These are phyloP conservation scores for Chalara sp. DNA, from an alignment of 2,329 filamentous ascomycete species.

Conservation along the genomic window DNA sequence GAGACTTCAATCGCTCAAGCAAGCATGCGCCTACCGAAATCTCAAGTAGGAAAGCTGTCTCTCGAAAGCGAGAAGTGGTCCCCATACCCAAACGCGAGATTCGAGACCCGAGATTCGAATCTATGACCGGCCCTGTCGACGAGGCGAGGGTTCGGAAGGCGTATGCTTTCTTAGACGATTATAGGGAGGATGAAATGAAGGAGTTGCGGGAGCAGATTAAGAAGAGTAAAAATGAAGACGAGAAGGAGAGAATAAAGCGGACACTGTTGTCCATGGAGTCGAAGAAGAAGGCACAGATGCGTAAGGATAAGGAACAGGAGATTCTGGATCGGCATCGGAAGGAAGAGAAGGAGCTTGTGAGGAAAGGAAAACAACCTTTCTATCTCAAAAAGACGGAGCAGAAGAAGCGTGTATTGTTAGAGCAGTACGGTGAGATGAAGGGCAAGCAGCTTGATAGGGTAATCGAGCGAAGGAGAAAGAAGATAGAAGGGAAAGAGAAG, in stretches of 20 bases:
- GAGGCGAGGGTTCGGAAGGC: conserved; percentile 57
- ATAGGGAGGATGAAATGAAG: conserved; percentile 76
- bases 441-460: conserved; percentile 76
- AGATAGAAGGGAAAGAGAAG: conserved; percentile 78
- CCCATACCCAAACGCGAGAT: conserved; percentile 48
- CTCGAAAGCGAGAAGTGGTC: conserved; percentile 70
- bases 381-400: conserved; percentile 89
- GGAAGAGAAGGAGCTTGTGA: conserved; percentile 77
- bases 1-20: conserved; percentile 48
- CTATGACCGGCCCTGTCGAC: conserved; percentile 48
- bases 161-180: conserved; percentile 84
- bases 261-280: conserved; percentile 74
- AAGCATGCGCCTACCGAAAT: conserved; percentile 88
- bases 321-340: conserved; percentile 70
- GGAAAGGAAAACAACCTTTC: conserved; percentile 86
- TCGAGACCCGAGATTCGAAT: conserved; percentile 87
- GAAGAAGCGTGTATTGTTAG: conserved; percentile 76
- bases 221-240: conserved; percentile 56
- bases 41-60: conserved; percentile 77
- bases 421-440: conserved; percentile 78
- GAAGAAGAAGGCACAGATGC: conserved; percentile 61
- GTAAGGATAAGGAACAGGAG: conserved; percentile 62
- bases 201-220: conserved; percentile 64
- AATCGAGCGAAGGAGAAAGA: conserved; percentile 85
- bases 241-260: conserved; percentile 65